Base-by-base conservation (phyloP, 768 basidiomycete species). In the Boletus rubropictus region DNA sequence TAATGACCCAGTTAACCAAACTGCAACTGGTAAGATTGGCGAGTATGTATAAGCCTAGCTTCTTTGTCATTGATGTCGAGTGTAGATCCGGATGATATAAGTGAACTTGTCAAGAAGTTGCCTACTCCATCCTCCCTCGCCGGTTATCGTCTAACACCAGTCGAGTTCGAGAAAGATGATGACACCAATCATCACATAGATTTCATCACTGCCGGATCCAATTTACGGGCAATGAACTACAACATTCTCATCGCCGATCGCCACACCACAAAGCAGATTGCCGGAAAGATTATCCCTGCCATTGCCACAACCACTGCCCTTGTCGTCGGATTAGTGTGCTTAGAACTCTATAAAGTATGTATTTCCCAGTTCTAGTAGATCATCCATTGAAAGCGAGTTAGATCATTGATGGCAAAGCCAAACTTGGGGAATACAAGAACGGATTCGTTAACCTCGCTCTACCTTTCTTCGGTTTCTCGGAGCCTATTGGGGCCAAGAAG, bases 151-250 rank as follows among this genome's bases (percentile, higher is more conserved):
- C 78, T 99, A 39, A 87, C 75, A 42, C 90, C 95, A 3, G 95
- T 94, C 41, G 93, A 96, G 60, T 99, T 99, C 55, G 96, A 99
- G 75, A 99, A 99, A 72, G 96, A 99, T 61, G 95, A 98, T 58
- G 96, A 99, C 63, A 80, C 86, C 42, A 99, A 99, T 69, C 82
- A 89, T 69, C 96, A 99, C 69, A 97, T 99, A 63, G 96, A 95
- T 70, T 97, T 98, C 70, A 95, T 99, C 69, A 97, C 94, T 29
- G 89, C 96, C 7, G 89, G 95, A 7, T 96, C 92, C 41, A 98
- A 99, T 72, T 76, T 97, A 44, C 89, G 96, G 29, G 96, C 96
- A 6, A 78, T 82, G 72, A 98, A 98, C 71, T 99, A 99, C 70
- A 84, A 73, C 49, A 98, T 99, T 60, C 76, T 78, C 40, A 71